phyloP scores from a whole-genome alignment of 805 yeast species.

The Nakazawaea ishiwadae region DNA sequence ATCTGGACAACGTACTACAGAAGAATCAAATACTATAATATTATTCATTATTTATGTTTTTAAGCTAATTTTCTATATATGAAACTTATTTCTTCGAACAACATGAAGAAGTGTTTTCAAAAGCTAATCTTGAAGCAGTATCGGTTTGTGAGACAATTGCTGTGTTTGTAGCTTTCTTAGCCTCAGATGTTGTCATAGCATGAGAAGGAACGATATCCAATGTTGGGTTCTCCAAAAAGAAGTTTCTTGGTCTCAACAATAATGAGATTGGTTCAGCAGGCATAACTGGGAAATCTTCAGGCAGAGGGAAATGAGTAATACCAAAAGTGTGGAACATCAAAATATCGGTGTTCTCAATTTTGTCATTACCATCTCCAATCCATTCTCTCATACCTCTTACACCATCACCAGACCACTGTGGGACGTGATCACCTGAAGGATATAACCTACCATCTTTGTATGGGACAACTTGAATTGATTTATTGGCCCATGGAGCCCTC shows the following conservation, averaged over 20 bases:
- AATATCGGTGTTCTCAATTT: constrained; percentile 63
- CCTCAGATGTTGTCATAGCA: constrained; percentile 42
- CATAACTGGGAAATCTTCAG: constrained; percentile 88
- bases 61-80: not conserved
- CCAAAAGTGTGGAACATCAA: constrained; percentile 81
- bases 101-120: constrained; percentile 33
- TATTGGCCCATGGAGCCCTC: constrained; percentile 79
- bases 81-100: constrained; percentile 13
- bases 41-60: too few relatives aligned
- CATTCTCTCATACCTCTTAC: constrained; percentile 61
- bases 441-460: constrained; percentile 69
- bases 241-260: constrained; percentile 72
- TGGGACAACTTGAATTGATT: constrained; percentile 64
- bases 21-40: too few relatives aligned
- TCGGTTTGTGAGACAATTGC: constrained; percentile 42
- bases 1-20: too few relatives aligned
- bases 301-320: constrained; percentile 82
- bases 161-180: constrained; percentile 28
- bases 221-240: constrained; percentile 74
- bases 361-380: constrained; percentile 58
- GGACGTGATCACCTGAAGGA: constrained; percentile 78
- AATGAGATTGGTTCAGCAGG: constrained; percentile 79
- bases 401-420: constrained; percentile 72
- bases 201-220: constrained; percentile 69
- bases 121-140: constrained; percentile 48